Evolutionary conservation across 2,329 filamentous ascomycete species (phyloP), one percentile per base, ranked within the genome.

Genomic region (Fusarium palustre): DNA sequence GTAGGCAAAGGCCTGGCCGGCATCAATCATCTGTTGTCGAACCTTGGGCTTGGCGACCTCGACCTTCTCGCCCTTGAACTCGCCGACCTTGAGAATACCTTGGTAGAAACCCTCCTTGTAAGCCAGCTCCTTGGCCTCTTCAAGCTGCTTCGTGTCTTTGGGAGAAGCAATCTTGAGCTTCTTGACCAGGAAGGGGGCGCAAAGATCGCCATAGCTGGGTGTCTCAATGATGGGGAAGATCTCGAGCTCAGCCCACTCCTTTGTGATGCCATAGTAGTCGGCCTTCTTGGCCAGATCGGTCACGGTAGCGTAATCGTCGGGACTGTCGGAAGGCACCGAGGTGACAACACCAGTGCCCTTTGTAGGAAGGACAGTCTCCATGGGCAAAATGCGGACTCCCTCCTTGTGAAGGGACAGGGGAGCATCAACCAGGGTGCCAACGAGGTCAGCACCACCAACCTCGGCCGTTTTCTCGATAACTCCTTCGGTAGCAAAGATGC

Each of bases 81-180:
- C 92, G 59, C 96, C 96, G 65, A 93, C 87, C 68, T 94, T 84
- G 90, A 99, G 92, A 60, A 87, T 91, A 71, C 96, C 96, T 82
- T 97, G 94, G 84, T 99, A 99, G 84, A 93, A 98, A 18, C 94
- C 96, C 77, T 97, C 94, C 81, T 96, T 97, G 86, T 99, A 99
- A 1, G 96, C 94, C 70, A 97, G 84, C 72, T 98, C 95, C 83
- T 99, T 99, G 46, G 96, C 96, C 79, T 97, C 92, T 46, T 92
- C 92, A 47, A 99, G 89, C 81, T 94, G 81, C 78, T 92, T 96
- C 36, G 90, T 88, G 77, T 99, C 96, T 81, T 99, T 99, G 66
- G 96, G 95, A 15, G 95, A 98, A 70, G 93, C 91, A 77, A 99
- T 99, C 86, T 98, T 98, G 79, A 97, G 86, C 79, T 96, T 90